These are phyloP conservation scores for Lindgomyces ingoldianus DNA, from an alignment of 495 filamentous ascomycete species.

Conservation along the genomic window DNA sequence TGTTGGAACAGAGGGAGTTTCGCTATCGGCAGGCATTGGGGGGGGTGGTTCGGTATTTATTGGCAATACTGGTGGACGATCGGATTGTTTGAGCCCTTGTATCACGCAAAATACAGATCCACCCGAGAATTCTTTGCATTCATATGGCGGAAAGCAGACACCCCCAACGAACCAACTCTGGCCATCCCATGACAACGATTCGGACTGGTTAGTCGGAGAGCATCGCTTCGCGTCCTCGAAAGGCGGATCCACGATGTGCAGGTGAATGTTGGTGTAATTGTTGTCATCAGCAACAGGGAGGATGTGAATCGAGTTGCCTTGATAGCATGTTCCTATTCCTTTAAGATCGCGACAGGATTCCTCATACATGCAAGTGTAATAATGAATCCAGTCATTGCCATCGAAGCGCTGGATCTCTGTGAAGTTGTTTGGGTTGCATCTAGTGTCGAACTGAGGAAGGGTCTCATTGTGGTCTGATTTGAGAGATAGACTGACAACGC, in stretches of 20 bases:
- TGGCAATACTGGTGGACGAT: too few species aligned
- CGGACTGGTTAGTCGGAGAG: not conserved
- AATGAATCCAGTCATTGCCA: not conserved
- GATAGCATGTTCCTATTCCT: not conserved
- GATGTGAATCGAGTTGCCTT: not conserved
- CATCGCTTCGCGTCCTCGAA: not conserved
- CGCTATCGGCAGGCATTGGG: too few species aligned
- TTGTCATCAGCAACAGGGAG: not conserved
- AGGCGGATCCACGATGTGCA: not conserved
- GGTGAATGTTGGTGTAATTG: not conserved
- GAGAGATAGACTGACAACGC: not conserved
- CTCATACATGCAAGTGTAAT: not conserved
- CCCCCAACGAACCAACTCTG: not conserved
- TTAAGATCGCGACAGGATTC: slow-evolving; percentile 4
- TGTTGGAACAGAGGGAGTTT: too few species aligned
- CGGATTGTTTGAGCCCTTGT: too few species aligned
- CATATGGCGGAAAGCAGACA: slow-evolving; percentile 1
- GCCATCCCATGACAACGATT: not conserved
- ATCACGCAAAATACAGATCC: too few species aligned
- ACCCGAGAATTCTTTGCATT: not conserved
- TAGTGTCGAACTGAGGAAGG: not conserved
- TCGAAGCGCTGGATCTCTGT: slow-evolving; percentile 7
- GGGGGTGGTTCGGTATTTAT: too few species aligned
- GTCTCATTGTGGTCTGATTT: not conserved
- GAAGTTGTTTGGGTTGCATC: not conserved